Evolutionary conservation across 169 alveolate species (phyloP).

Genomic region (Plasmodium gaboni): DNA sequence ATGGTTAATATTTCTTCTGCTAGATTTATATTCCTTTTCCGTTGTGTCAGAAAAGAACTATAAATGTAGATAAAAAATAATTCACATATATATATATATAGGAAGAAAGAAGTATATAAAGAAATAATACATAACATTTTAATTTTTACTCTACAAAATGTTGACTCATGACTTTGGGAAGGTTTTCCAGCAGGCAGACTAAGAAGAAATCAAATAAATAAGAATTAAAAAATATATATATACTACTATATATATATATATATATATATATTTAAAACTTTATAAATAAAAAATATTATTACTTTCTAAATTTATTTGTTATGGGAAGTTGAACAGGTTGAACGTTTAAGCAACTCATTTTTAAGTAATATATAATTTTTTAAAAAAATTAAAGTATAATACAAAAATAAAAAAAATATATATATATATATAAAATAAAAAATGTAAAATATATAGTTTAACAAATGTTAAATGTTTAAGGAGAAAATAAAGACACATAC

Average conservation of each 20-base stretch:
- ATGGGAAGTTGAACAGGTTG: neutral
- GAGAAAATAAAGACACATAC: neutral
- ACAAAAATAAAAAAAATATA: neutral
- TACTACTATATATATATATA: neutral
- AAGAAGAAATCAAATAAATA: neutral
- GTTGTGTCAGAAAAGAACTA: slow-evolving; percentile 21
- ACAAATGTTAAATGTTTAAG: neutral
- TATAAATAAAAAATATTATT: neutral
- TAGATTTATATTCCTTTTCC: slow-evolving; percentile 16
- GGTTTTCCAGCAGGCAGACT: slow-evolving; percentile 41
- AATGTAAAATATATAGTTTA: neutral
- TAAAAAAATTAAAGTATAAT: neutral
- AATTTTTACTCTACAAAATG: slow-evolving; percentile 9
- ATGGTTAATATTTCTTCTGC: slow-evolving; percentile 32
- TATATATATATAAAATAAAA: no score
- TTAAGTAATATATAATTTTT: neutral
- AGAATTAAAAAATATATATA: neutral
- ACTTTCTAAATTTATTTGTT: neutral
- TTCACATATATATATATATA: neutral
- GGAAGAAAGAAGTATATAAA: neutral
- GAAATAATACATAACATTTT: neutral
- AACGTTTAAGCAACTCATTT: slow-evolving; percentile 31
- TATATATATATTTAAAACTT: neutral
- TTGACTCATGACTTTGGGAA: slow-evolving; percentile 1
- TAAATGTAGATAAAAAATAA: neutral